Evolutionary conservation across 768 basidiomycete genomes (phyloP).

Genomic region (Hericium alpestre): DNA sequence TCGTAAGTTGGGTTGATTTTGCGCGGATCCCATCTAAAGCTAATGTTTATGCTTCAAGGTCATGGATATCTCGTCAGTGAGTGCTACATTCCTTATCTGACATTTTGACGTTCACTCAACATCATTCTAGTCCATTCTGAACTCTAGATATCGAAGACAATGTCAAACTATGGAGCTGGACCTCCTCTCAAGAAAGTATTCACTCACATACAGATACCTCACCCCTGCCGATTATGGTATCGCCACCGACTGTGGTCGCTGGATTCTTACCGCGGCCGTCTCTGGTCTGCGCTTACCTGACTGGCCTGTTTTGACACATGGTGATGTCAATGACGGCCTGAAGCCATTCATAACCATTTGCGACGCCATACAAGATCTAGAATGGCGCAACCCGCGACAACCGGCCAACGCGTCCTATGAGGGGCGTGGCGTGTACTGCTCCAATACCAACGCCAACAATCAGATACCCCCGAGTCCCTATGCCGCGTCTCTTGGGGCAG

Average conservation of each 20-base stretch:
- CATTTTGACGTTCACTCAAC: background rate
- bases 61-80: background rate
- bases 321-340: background rate
- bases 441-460: background rate
- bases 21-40: background rate
- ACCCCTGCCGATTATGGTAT: background rate
- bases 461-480: background rate
- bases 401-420: background rate
- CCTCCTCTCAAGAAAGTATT: background rate
- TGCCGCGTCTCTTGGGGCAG: background rate
- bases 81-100: background rate
- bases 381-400: background rate
- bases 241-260: background rate
- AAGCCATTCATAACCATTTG: background rate
- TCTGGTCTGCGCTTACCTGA: background rate
- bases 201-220: background rate
- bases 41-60: background rate
- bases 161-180: background rate
- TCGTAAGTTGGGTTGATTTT: background rate
- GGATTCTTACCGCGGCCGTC: background rate
- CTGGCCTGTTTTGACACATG: background rate
- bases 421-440: background rate
- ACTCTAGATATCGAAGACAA: background rate
- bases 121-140: background rate
- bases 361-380: background rate